phyloP scores from a whole-genome alignment of 2,329 filamentous ascomycete genomes.

The Exutisphaerella laricina region DNA sequence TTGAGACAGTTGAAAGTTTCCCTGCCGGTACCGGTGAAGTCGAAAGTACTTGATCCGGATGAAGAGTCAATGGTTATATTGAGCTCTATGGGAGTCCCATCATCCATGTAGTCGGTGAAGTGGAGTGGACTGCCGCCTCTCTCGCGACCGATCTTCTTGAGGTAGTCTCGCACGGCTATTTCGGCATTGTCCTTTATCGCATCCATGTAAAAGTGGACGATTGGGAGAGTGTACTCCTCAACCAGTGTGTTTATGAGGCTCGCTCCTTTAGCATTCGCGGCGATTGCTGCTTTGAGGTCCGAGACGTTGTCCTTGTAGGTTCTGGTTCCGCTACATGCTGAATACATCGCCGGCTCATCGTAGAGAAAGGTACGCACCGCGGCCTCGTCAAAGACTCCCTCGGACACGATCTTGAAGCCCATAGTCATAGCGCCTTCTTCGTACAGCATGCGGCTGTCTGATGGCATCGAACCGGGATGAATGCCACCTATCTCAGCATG shows the following conservation, averaged over 20 bases:
- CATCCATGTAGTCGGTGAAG: constrained; percentile 39
- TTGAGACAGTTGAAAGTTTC: constrained; percentile 35
- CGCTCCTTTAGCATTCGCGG: constrained; percentile 34
- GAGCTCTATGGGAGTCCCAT: constrained; percentile 36
- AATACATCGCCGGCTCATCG: too few relatives aligned
- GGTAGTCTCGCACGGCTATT: constrained; percentile 30
- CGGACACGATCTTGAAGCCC: constrained; percentile 63
- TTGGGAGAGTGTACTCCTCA: constrained; percentile 30
- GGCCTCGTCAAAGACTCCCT: constrained; percentile 72
- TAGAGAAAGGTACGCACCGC: constrained; percentile 63
- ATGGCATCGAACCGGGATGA: constrained; percentile 75
- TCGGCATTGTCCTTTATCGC: constrained; percentile 37
- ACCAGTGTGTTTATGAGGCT: constrained; percentile 34
- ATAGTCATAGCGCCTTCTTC: constrained; percentile 54
- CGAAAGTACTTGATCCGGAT: constrained; percentile 34
- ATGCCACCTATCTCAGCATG: constrained; percentile 84
- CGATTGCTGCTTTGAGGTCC: too few relatives aligned
- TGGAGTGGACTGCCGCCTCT: constrained; percentile 20
- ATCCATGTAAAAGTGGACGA: constrained; percentile 40
- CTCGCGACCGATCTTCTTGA: constrained; percentile 22
- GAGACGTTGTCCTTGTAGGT: too few relatives aligned
- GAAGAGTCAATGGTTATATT: constrained; percentile 32
- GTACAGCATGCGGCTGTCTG: constrained; percentile 58
- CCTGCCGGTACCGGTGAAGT: constrained; percentile 38
- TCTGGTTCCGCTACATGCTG: too few relatives aligned